Evolutionary conservation across 306 rosid genomes (phyloP).

Genomic region (Vigna reflexopilosa): DNA sequence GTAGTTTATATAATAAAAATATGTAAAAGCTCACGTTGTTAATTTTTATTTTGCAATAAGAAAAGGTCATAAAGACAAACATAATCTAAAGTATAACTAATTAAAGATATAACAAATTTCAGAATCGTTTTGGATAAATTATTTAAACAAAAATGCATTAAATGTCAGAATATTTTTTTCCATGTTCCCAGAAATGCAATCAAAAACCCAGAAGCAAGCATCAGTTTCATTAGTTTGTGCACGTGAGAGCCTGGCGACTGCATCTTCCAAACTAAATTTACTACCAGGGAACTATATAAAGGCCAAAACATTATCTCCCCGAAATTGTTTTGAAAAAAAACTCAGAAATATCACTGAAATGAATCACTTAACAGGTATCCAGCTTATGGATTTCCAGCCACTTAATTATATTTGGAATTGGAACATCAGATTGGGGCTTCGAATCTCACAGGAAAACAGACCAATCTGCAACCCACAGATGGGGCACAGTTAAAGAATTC

Average conservation of each 20-base stretch:
- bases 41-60: no score
- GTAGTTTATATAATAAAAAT: background rate
- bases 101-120: background rate
- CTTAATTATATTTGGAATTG: background rate
- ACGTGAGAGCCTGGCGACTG: background rate
- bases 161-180: background rate
- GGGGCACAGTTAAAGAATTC: no score
- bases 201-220: background rate
- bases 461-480: background rate
- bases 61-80: no score
- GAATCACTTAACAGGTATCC: background rate
- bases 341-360: background rate
- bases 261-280: background rate
- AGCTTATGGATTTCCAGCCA: background rate
- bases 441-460: background rate
- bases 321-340: no score
- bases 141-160: background rate
- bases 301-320: background rate
- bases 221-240: background rate
- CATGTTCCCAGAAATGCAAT: background rate
- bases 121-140: background rate
- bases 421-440: background rate
- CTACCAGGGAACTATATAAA: background rate
- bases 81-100: background rate
- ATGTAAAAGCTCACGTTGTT: background rate